Conservation (phyloP, 2,329 filamentous ascomycete genomes). For the Microsporum canis region DNA sequence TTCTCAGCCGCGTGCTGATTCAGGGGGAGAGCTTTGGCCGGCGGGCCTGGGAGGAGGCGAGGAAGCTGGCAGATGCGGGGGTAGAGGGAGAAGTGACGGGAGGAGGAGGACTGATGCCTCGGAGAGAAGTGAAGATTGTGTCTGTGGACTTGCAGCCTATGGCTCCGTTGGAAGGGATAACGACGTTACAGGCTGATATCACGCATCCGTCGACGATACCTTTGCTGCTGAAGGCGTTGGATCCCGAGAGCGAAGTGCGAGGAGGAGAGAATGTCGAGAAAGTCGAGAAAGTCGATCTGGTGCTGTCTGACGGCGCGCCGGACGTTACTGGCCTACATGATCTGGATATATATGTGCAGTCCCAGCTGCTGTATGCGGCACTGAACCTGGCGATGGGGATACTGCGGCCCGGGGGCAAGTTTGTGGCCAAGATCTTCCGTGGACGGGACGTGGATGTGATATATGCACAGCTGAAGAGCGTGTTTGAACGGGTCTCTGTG, state of each 20-base stretch:
- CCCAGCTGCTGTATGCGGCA: constrained; percentile 85
- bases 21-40: constrained; percentile 85
- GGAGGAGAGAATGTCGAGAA: not conserved
- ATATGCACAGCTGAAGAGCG: constrained; percentile 83
- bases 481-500: constrained; percentile 77
- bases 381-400: constrained; percentile 90
- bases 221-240: constrained; percentile 71
- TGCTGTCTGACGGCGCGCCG: constrained; percentile 88
- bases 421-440: constrained; percentile 95
- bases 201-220: constrained; percentile 94
- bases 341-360: constrained; percentile 95
- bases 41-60: constrained; percentile 64
- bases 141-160: constrained; percentile 94
- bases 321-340: constrained; percentile 96
- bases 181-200: constrained; percentile 86
- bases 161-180: constrained; percentile 83
- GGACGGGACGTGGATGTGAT: constrained; percentile 91
- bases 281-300: constrained; percentile 64
- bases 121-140: constrained; percentile 79
- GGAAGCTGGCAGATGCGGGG: constrained; percentile 12
- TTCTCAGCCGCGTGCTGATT: constrained; percentile 84
- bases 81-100: constrained; percentile 22
- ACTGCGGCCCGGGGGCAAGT: constrained; percentile 82
- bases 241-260: constrained; percentile 44
- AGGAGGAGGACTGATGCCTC: constrained; percentile 33